These are phyloP conservation scores for Coniochaeta ligniaria DNA, from an alignment of 2,329 filamentous ascomycete species.

Conservation along the genomic window DNA sequence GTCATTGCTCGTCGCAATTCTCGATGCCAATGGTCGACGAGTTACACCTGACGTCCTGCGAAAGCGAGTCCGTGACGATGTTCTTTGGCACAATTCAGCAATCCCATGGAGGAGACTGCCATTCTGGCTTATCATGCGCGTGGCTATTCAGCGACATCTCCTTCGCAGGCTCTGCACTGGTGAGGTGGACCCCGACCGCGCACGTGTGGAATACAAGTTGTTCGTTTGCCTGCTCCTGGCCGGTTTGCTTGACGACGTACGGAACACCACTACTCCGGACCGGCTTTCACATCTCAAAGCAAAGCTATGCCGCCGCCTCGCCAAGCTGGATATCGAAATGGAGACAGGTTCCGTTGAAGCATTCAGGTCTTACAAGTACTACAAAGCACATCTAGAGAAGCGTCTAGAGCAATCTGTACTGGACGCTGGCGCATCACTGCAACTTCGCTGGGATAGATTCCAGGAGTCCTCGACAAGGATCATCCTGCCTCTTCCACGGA, in stretches of 20 bases:
- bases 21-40: slow-evolving; percentile 44
- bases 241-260: slow-evolving; percentile 33
- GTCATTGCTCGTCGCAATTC: slow-evolving; percentile 50
- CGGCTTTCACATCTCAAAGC: slow-evolving; percentile 30
- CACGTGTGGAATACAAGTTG: slow-evolving; percentile 44
- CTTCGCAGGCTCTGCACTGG: slow-evolving; percentile 26
- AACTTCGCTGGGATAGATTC: slow-evolving; percentile 27
- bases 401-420: background rate
- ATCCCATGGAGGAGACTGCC: slow-evolving; percentile 57
- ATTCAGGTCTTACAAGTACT: background rate
- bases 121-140: slow-evolving; percentile 55
- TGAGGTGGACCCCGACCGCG: slow-evolving; percentile 26
- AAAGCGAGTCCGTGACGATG: slow-evolving; percentile 59
- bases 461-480: slow-evolving; percentile 26
- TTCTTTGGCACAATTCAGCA: slow-evolving; percentile 37
- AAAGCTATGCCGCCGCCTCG: slow-evolving; percentile 50
- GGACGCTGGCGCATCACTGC: slow-evolving; percentile 3
- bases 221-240: slow-evolving; percentile 43
- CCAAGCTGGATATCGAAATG: slow-evolving; percentile 44
- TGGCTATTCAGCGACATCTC: slow-evolving; percentile 47
- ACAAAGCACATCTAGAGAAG: background rate
- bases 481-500: slow-evolving; percentile 32
- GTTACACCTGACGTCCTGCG: slow-evolving; percentile 28
- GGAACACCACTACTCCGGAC: slow-evolving; percentile 24
- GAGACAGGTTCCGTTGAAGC: slow-evolving; percentile 1